phyloP scores from a whole-genome alignment of 805 yeast species.

The Candida stauntonica region DNA sequence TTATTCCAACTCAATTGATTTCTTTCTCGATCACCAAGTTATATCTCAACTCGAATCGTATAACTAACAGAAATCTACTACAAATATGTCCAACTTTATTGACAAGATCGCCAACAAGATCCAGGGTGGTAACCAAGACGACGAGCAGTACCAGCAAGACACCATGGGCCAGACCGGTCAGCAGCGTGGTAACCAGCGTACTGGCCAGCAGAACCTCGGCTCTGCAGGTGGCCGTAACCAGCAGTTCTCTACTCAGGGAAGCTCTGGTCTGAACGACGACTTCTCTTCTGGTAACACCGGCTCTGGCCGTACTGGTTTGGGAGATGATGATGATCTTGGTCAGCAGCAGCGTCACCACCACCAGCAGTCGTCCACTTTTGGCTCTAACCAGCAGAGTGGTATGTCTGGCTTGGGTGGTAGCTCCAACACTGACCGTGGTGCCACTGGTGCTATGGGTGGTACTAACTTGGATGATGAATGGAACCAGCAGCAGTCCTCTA shows the following conservation, averaged over 20 bases:
- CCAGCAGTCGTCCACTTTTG: background rate
- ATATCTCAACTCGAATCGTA: too few species aligned
- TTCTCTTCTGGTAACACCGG: background rate
- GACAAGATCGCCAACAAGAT: slow-evolving; percentile 27
- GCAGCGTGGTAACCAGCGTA: too few species aligned
- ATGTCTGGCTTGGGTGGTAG: too few species aligned
- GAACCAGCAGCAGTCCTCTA: slow-evolving; percentile 1
- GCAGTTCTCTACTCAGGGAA: slow-evolving; percentile 18
- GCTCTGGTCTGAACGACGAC: slow-evolving; percentile 6
- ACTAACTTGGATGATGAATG: background rate
- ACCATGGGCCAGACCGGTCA: background rate
- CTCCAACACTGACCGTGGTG: too few species aligned
- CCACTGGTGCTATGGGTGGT: too few species aligned
- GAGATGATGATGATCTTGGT: too few species aligned
- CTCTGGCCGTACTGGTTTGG: background rate
- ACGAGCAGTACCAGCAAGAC: slow-evolving; percentile 3
- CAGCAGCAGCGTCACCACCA: background rate
- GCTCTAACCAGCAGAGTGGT: background rate
- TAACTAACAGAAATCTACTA: background rate
- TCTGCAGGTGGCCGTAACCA: slow-evolving; percentile 18
- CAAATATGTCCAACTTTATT: slow-evolving; percentile 26
- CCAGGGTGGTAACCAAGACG: slow-evolving; percentile 13
- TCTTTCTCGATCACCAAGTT: too few species aligned
- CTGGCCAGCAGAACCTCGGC: slow-evolving; percentile 18
- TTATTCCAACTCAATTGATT: too few species aligned